A percentile compares a stretch with the other conserved stretches of the same genome.
Evolutionary conservation across 805 yeast genomes (phyloP).

Genomic region (Candida sonorensis): DNA sequence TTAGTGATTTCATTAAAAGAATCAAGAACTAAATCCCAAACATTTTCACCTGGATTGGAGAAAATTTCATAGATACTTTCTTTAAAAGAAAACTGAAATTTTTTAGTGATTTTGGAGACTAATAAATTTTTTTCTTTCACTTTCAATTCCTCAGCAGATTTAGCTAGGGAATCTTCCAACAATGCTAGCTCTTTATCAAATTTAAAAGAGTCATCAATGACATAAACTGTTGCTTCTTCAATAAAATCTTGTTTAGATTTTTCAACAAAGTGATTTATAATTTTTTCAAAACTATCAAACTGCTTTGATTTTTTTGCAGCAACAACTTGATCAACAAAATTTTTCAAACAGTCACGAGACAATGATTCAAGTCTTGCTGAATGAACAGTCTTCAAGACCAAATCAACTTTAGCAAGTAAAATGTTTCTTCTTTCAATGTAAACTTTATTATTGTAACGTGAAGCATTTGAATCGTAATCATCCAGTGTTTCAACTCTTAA

Average conservation of each 20-base stretch:
- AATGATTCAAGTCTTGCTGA: no score
- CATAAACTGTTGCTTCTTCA: slow-evolving; percentile 28
- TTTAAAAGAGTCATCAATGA: slow-evolving; percentile 26
- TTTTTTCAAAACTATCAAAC: slow-evolving; percentile 14
- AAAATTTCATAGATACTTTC: slow-evolving; percentile 45
- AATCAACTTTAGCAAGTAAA: slow-evolving; percentile 43
- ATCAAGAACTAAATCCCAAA: slow-evolving; percentile 55
- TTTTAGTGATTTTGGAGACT: slow-evolving; percentile 38
- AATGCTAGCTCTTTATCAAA: slow-evolving; percentile 28
- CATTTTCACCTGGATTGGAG: slow-evolving; percentile 38
- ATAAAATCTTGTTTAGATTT: slow-evolving; percentile 22
- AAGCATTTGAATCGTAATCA: slow-evolving; percentile 63
- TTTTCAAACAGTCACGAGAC: no score
- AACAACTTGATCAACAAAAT: no score
- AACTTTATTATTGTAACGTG: slow-evolving; percentile 63
- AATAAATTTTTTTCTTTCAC: slow-evolving; percentile 36
- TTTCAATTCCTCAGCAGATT: slow-evolving; percentile 26
- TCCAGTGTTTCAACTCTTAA: slow-evolving; percentile 42
- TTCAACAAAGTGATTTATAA: slow-evolving; percentile 16
- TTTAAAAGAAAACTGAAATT: slow-evolving; percentile 38
- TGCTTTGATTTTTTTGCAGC: slow-evolving; percentile 21
- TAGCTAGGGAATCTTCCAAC: slow-evolving; percentile 25
- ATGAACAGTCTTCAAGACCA: slow-evolving; percentile 37
- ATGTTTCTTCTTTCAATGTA: slow-evolving; percentile 54
- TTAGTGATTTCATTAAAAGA: slow-evolving; percentile 34